A percentile compares a stretch with the other conserved stretches of the same genome.
These are phyloP conservation scores for Hypoxylon sp. DNA, from an alignment of 2,329 filamentous ascomycete genomes.

Conservation along the genomic window DNA sequence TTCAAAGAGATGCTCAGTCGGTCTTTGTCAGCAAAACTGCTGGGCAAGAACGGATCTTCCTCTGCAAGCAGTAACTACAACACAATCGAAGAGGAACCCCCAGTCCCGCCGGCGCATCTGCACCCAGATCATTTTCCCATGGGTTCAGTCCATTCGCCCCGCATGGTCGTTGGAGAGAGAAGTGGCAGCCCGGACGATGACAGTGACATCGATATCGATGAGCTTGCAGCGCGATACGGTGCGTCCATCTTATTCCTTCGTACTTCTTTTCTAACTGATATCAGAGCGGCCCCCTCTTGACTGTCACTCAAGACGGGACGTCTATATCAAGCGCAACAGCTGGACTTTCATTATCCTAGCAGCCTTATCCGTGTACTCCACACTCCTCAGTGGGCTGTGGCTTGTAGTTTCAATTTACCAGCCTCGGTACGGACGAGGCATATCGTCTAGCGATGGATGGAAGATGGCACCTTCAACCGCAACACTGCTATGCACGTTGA, in stretches of 20 bases:
- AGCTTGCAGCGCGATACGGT: constrained; percentile 46
- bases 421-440: constrained; percentile 72
- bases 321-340: constrained; percentile 51
- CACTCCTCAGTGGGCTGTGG: constrained; percentile 75
- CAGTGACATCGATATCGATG: constrained; percentile 43
- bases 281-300: constrained; percentile 50
- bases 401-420: constrained; percentile 72
- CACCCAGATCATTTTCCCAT: constrained; percentile 39
- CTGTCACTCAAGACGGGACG: constrained; percentile 51
- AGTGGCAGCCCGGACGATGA: constrained; percentile 39
- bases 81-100: constrained; percentile 32
- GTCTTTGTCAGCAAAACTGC: constrained; percentile 38
- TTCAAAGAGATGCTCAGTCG: constrained; percentile 46
- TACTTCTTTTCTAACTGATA: constrained; percentile 20
- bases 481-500: constrained; percentile 74
- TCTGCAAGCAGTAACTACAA: constrained; percentile 27
- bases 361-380: constrained; percentile 72
- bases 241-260: constrained; percentile 8
- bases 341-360: constrained; percentile 68
- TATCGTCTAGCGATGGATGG: constrained; percentile 66
- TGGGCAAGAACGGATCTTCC: constrained; percentile 33
- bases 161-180: constrained; percentile 25
- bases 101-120: constrained; percentile 29
- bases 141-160: constrained; percentile 36
- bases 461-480: constrained; percentile 73